Evolutionary conservation across 148 eudicot species (phyloP), one percentile per base, ranked within the genome.

Genomic region (Heliamphora exappendiculata): DNA sequence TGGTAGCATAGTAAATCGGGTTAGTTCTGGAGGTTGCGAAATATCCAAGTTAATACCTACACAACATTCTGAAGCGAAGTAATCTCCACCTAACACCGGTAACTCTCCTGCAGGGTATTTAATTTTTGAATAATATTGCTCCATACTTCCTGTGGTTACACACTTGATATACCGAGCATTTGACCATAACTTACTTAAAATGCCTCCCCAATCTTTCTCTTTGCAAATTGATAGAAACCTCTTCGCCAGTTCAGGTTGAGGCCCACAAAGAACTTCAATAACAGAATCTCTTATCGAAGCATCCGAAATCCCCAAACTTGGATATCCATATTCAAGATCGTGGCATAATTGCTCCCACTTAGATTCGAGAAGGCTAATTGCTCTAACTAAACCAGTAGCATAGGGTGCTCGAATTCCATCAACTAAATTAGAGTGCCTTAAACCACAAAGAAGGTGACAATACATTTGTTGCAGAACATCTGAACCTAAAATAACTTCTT

Each of bases 371-470:
- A 80, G 76, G 69, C 12, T 8, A 34, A 80, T 70, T 17, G 82
- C 82, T 47, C 22, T 70, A 24, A 70, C 77, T 67, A 80, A 70
- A 44, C 79, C 79, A 26, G 37, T 39, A 70, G 82, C 82, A 80
- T 80, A 80, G 3, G 82, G 82, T 37, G 82, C 79, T 39, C 71
- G 37, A 70, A 75, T 75, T 28, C 70, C 59, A 70, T 80, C 82
- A 42, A 80, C 60, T 12, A 51, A 41, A 37, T 70, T 69, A 9
- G 19, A 75, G 16, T 68, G 54, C 63, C 84, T 75, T 36, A 83
- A 83, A 70, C 86, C 88, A 47, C 86, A 85, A 4, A 85, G 84
- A 14, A 85, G 78, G 70, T 85, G 88, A 63, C 86, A 85, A 36
- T 81, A 82, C 80, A 82, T 80, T 78, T 82, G 88, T n/a, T 82